Conservation (phyloP, 1,139 yeast genomes). For the Hanseniaspora gamundiae region DNA sequence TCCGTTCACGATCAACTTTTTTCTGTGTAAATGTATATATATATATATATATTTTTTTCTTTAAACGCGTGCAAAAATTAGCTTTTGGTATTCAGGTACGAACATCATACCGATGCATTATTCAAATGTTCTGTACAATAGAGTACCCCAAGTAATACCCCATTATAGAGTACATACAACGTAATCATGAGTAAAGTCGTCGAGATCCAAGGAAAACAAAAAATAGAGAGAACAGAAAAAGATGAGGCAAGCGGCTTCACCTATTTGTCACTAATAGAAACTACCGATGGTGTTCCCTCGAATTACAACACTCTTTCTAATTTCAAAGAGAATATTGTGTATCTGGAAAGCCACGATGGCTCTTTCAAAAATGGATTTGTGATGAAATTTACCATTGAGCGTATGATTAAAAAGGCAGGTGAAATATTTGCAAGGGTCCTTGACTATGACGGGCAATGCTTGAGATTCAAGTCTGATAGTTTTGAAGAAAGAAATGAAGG, state of each 20-base stretch:
- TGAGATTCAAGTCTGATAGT: conserved; percentile 12
- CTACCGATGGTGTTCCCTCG: conserved; percentile 20
- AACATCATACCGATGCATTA: no score
- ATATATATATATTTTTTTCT: no score
- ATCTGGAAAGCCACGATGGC: conserved; percentile 16
- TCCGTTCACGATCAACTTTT: no score
- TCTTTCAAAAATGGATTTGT: conserved; percentile 18
- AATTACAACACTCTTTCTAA: conserved; percentile 12
- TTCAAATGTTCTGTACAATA: no score
- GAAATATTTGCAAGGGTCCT: conserved; percentile 11
- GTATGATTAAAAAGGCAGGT: conserved; percentile 11
- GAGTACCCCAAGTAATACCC: no score
- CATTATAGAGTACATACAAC: no score
- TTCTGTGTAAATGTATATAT: no score
- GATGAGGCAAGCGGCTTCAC: conserved; percentile 16
- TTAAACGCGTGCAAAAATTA: no score
- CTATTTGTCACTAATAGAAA: conserved; percentile 16
- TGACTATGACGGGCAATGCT: conserved; percentile 7
- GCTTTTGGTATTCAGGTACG: no score
- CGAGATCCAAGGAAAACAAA: conserved; percentile 11
- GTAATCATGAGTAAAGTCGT: conserved; percentile 17
- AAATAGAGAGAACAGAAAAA: conserved; percentile 15
- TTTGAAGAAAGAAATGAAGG: conserved; percentile 16
- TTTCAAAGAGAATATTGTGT: conserved; percentile 17
- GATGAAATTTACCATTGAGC: conserved; percentile 14